Conservation (phyloP, 2,329 filamentous ascomycete genomes). For the Teratosphaeria gauchensis region DNA sequence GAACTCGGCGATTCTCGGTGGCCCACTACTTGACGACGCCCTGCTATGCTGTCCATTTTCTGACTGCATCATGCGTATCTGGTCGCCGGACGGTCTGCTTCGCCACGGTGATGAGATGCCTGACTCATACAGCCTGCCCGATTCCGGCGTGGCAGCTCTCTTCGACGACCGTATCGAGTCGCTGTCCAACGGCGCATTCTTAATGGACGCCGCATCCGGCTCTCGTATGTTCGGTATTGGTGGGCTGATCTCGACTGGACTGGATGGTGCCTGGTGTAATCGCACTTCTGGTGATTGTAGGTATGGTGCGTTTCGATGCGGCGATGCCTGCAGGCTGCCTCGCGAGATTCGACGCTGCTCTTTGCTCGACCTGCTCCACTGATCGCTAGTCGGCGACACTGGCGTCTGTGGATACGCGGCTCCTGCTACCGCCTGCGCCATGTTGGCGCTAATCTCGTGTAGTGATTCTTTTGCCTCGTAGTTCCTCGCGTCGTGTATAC, state of each 20-base stretch:
- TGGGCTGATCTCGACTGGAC: conserved; percentile 25
- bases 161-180: conserved; percentile 9
- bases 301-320: not conserved
- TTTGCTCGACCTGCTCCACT: not conserved
- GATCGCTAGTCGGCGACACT: not conserved
- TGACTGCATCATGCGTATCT: conserved; percentile 1
- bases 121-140: conserved; percentile 8
- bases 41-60: conserved; percentile 4
- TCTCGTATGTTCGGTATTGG: conserved; percentile 19
- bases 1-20: conserved; percentile 16
- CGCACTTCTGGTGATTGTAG: conserved; percentile 15
- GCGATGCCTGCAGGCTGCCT: not conserved
- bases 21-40: conserved; percentile 5
- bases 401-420: not conserved
- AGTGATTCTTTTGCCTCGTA: not conserved
- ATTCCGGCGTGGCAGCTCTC: conserved; percentile 16
- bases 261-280: conserved; percentile 23
- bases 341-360: not conserved
- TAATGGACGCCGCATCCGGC: conserved; percentile 21
- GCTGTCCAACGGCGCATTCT: conserved; percentile 5
- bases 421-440: conserved; percentile 4
- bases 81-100: conserved; percentile 8
- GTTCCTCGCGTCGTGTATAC: too few relatives aligned
- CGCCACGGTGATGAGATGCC: conserved; percentile 12
- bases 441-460: not conserved